Conservation (phyloP, 768 basidiomycete genomes). For the Russula virescens region DNA sequence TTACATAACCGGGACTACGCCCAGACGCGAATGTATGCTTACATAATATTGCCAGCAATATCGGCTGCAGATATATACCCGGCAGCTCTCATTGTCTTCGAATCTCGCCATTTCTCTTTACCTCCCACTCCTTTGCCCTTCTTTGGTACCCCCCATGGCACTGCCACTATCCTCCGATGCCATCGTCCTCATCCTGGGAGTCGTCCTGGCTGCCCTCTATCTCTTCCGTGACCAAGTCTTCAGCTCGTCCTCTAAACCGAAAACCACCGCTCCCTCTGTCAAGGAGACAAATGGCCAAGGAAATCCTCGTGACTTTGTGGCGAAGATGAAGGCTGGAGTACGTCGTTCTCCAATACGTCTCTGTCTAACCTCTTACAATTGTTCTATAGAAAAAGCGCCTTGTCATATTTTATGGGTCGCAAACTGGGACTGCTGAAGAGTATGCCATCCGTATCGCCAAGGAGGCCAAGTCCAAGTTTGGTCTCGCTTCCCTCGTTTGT, state of each 20-base stretch:
- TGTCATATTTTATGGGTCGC: conserved; percentile 97
- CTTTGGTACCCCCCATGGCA: conserved; percentile 40
- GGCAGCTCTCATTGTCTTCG: neutral
- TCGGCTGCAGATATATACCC: conserved; percentile 10
- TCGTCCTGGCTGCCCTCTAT: conserved; percentile 70
- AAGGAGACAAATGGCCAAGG: conserved; percentile 54
- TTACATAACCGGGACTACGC: conserved; percentile 1
- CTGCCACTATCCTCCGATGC: conserved; percentile 65
- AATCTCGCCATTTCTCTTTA: conserved; percentile 12
- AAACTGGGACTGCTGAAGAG: conserved; percentile 98
- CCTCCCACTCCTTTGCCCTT: conserved; percentile 11
- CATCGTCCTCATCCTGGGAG: conserved; percentile 64
- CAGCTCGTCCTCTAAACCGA: conserved; percentile 52
- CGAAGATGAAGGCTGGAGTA: conserved; percentile 92
- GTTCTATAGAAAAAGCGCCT: conserved; percentile 82
- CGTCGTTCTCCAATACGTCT: conserved; percentile 32
- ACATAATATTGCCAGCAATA: neutral
- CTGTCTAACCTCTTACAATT: conserved; percentile 7
- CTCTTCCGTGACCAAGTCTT: conserved; percentile 83
- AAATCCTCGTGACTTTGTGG: conserved; percentile 91
- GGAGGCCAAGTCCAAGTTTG: conserved; percentile 95
- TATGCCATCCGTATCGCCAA: conserved; percentile 97
- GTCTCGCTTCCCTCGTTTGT: conserved; percentile 91
- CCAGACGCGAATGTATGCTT: neutral
- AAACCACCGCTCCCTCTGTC: conserved; percentile 39